Conservation (phyloP, 257 asterid genomes). For the Penstemon davidsonii region DNA sequence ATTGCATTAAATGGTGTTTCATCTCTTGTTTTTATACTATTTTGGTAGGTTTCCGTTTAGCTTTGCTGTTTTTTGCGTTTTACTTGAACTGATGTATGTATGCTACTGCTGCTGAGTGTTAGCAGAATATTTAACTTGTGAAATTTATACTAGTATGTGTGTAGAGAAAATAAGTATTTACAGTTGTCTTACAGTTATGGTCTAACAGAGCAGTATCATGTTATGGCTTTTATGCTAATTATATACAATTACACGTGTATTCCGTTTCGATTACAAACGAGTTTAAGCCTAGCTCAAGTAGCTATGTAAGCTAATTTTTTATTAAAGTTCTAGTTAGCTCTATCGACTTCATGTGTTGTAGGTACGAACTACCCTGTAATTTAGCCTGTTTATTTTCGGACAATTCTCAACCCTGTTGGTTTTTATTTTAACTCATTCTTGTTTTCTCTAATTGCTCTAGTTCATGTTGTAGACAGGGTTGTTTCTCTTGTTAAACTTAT, state of each 20-base stretch:
- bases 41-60: not conserved
- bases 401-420: not conserved
- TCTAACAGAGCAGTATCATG: conserved; percentile 16
- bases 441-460: conserved; percentile 15
- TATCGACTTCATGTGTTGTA: conserved; percentile 2
- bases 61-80: not conserved
- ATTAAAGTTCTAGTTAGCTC: not conserved
- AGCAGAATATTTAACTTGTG: conserved; percentile 11
- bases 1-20: conserved; percentile 13
- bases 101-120: conserved; percentile 18
- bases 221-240: not conserved
- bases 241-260: not conserved
- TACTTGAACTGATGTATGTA: conserved; percentile 12
- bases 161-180: conserved; percentile 11
- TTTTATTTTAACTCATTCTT: not conserved
- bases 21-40: conserved; percentile 6
- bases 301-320: not conserved
- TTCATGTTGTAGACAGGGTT: not conserved
- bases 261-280: not conserved
- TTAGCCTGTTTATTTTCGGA: not conserved
- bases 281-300: not conserved
- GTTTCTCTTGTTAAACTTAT: conserved; percentile 2
- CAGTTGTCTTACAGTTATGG: not conserved
- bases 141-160: conserved; percentile 4
- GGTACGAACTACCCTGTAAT: not conserved